These are phyloP conservation scores for Yamadazyma dushanensis DNA, from an alignment of 1,139 yeast species.

Conservation along the genomic window DNA sequence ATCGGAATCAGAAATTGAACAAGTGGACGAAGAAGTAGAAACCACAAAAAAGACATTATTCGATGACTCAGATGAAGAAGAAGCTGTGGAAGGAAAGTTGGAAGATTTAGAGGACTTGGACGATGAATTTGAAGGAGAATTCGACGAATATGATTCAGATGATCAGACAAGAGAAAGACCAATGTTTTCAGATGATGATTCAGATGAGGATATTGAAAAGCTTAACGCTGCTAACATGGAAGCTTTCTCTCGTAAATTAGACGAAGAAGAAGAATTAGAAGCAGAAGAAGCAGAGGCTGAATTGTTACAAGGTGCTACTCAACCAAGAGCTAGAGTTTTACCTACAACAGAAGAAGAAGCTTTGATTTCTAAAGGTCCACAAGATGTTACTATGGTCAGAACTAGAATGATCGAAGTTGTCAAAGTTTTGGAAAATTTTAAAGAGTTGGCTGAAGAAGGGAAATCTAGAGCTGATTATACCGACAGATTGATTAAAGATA, in stretches of 20 bases:
- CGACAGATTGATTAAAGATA: constrained; percentile 76
- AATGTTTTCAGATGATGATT: constrained; percentile 83
- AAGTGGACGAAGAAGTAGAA: constrained; percentile 22
- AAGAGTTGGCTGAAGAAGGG: constrained; percentile 81
- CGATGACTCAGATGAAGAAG: constrained; percentile 66
- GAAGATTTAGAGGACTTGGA: constrained; percentile 40
- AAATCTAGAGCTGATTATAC: constrained; percentile 80
- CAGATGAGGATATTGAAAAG: constrained; percentile 66
- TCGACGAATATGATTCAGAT: constrained; percentile 48
- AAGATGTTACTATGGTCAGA: constrained; percentile 79
- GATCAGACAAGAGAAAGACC: constrained; percentile 63
- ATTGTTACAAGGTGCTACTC: constrained; percentile 56
- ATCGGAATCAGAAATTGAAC: constrained; percentile 24
- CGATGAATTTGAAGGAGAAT: constrained; percentile 52
- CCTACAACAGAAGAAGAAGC: constrained; percentile 64
- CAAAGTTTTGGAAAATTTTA: constrained; percentile 92
- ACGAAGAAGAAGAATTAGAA: constrained; percentile 69
- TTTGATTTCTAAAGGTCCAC: constrained; percentile 51
- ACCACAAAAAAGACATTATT: constrained; percentile 73
- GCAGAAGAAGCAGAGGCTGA: constrained; percentile 80
- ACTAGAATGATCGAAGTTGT: constrained; percentile 95
- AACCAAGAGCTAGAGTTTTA: constrained; percentile 70
- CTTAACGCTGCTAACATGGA: constrained; percentile 89
- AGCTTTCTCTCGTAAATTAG: constrained; percentile 67
- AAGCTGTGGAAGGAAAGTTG: constrained; percentile 26